Conservation (phyloP, 169 alveolate species). For the Perkinsus olseni region DNA sequence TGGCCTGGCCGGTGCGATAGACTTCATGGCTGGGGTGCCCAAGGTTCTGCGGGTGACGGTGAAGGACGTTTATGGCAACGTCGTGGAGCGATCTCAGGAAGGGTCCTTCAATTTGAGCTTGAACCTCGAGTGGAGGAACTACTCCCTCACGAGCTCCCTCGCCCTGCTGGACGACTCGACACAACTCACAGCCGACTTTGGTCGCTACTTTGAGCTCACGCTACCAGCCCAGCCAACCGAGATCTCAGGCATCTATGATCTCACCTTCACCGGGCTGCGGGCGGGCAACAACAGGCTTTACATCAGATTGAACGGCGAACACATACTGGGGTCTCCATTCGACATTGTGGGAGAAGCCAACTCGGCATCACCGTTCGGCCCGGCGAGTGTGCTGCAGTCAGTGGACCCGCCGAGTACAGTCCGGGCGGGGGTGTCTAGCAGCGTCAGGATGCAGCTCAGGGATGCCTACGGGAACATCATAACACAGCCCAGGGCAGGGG, state of each 20-base stretch:
- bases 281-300: constrained; percentile 7
- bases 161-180: background rate
- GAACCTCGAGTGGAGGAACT: background rate
- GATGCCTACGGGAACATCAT: constrained; percentile 12
- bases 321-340: constrained; percentile 4
- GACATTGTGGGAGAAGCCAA: background rate
- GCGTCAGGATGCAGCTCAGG: constrained; percentile 10
- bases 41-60: background rate
- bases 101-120: background rate
- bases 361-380: background rate
- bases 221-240: background rate
- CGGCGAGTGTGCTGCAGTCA: background rate
- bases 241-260: background rate
- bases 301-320: background rate
- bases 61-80: background rate
- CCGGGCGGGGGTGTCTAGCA: constrained; percentile 1
- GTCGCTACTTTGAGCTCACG: background rate
- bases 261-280: constrained; percentile 1
- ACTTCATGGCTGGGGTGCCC: constrained; percentile 1
- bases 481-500: background rate
- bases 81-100: background rate
- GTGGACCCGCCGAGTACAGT: constrained; percentile 7
- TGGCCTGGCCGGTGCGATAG: background rate
- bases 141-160: background rate
- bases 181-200: background rate